Evolutionary conservation across 1,139 yeast species (phyloP), one percentile per base, ranked within the genome.

Genomic region (Taiozyma sp.): DNA sequence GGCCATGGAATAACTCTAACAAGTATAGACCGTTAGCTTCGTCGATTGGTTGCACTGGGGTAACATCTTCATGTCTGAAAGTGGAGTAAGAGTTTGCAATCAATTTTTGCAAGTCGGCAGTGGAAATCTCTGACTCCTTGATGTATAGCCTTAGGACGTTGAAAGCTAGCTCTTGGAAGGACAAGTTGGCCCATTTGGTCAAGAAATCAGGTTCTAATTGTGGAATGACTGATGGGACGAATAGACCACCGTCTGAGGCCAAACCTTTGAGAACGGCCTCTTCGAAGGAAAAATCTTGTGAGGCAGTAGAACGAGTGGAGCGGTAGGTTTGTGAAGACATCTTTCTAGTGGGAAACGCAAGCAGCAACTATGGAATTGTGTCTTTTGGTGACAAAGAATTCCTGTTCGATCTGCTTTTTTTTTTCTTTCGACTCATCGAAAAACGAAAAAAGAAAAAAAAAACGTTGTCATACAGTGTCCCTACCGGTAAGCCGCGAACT

Each of bases 1-100:
- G 99, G 43, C 99, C 99, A 65, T 93, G 99, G 83, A 93, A 93
- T 55, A 93, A 76, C 70, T 93, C 99, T 65, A 93, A 78, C 54
- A 93, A 74, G 67, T 89, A 86, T 55, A 93, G 74, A 54, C 82
- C 78, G 51, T 80, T 76, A 34, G 52, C 44, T 50, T 75, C 74
- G 51, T 76, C 69, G 62, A 80, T 80, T 38, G 77, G 70, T 43
- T 77, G 79, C 50, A 91, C 70, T 27, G 99, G 99, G 13, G 99
- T 92, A 50, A 92, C 90, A 32, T 89, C 89, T 16, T 75, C 68
- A n/a, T 87, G 70, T 69, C 98, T 83, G 78, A 93, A 93, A 28
- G 97, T 89, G 36, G 96, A 80, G 71, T 95, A 93, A 1, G 97
- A 90, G 60, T 75, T 81, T 32, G 72, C 62, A 50, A 91, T 76